Evolutionary conservation across 1,284 basidiomycete species (phyloP).

Genomic region (Trichosporon asahii): DNA sequence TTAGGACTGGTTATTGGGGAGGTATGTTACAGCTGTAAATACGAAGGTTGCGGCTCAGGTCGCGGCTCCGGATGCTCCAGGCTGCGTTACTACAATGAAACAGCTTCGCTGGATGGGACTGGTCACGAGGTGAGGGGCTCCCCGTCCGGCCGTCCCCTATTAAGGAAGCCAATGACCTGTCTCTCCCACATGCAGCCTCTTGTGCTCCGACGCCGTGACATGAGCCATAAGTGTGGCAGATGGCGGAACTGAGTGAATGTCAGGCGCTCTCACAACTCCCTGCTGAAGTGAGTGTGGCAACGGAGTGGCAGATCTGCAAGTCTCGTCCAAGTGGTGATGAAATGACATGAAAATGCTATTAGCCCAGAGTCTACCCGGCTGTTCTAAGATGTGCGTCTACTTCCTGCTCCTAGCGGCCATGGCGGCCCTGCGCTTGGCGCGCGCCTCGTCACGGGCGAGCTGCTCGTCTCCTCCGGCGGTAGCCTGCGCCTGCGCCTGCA

Average conservation of each 20-base stretch:
- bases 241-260: too few relatives aligned
- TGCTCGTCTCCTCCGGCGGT: background rate
- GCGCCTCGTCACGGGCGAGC: background rate
- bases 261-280: too few relatives aligned
- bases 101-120: background rate
- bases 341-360: background rate
- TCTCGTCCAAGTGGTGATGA: background rate
- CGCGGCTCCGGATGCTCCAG: background rate
- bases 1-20: too few relatives aligned
- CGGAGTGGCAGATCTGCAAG: background rate
- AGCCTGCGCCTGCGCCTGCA: background rate
- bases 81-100: background rate
- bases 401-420: background rate
- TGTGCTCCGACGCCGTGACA: background rate
- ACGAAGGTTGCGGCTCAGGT: too few relatives aligned
- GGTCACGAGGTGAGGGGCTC: background rate
- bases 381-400: conserved; percentile 3
- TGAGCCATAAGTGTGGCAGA: background rate
- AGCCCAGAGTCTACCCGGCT: background rate
- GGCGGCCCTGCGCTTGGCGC: background rate
- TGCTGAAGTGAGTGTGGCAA: background rate
- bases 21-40: too few relatives aligned
- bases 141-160: too few relatives aligned
- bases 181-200: background rate
- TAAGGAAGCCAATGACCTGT: background rate